Base-by-base conservation (phyloP, 768 basidiomycete species). In the Daedalea quercina region DNA sequence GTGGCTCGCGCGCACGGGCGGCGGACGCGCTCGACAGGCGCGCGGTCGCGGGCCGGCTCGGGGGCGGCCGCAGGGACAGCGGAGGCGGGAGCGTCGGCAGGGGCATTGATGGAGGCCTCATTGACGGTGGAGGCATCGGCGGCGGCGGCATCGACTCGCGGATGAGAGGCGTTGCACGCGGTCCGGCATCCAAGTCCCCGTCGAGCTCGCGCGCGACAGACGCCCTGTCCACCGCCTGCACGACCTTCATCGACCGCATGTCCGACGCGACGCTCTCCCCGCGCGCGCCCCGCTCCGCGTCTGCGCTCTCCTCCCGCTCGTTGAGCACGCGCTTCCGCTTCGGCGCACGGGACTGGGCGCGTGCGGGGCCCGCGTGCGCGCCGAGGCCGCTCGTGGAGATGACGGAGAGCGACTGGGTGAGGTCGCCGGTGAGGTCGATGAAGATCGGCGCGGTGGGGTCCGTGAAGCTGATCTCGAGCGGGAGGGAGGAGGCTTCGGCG, bases 381-480 rank as follows among this genome's bases (percentile, higher is more conserved):
- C 33, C 35, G 9, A 54, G 49, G 13, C 50, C 54, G 62, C 79
- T 88, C 8, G 90, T 89, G 7, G 90, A 87, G 55, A 92, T 84
- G 23, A 89, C 85, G 62, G 90, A 90, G 28, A 90, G 73, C 37
- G 75, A 73, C 33, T 87, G 80, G 1, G 72, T 73, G 51, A 74
- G 73, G 59, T 91, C 87, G 9, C 80, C 76, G 62, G 87, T 85
- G 37, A 90, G 75, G 47, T 85, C 82, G 54, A 92, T 85, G 60
- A 81, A 87, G n/a, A 93, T 70, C 9, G 90, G 88, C 11, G 78
- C 76, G 13, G 79, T 74, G 2, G 87, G 81, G 55, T 87, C 81
- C 0, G 86, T 90, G 67, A 92, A 90, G 8, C 83, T 80, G 49
- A 93, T 71, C 48, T 85, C 81, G 20, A 92, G 73, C 4, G 81